phyloP scores from a whole-genome alignment of 139 green algal species.

The Nannochloris sp. region DNA sequence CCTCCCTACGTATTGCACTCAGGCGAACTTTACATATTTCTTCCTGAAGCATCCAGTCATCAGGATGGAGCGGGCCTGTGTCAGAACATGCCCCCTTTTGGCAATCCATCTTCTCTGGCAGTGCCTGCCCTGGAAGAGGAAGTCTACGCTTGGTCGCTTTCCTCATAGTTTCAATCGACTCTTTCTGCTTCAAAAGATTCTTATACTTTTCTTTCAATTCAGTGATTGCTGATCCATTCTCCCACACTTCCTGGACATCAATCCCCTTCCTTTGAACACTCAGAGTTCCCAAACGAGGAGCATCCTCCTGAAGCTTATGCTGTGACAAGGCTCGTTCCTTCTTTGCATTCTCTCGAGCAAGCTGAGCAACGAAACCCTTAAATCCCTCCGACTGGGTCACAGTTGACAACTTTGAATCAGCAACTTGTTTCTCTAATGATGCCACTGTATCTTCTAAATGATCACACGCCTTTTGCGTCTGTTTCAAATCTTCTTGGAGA shows the following conservation, averaged over 20 bases:
- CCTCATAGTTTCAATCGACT: constrained; percentile 54
- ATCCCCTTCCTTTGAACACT: constrained; percentile 23
- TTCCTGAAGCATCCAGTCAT: constrained; percentile 42
- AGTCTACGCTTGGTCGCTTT: constrained; percentile 52
- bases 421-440: constrained; percentile 6
- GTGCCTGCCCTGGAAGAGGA: constrained; percentile 35
- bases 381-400: not conserved
- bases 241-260: constrained; percentile 54
- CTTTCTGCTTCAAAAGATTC: constrained; percentile 34
- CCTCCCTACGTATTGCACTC: constrained; percentile 62
- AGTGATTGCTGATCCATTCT: constrained; percentile 63
- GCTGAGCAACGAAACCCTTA: constrained; percentile 10
- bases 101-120: constrained; percentile 2
- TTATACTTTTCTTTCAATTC: constrained; percentile 33
- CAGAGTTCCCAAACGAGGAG: constrained; percentile 31
- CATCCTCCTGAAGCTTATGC: constrained; percentile 26
- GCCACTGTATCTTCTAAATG: constrained; percentile 33
- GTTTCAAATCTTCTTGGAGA: constrained; percentile 16
- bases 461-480: constrained; percentile 30
- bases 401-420: not conserved
- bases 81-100: not conserved
- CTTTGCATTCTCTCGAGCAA: constrained; percentile 14
- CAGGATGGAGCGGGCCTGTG: constrained; percentile 13
- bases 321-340: constrained; percentile 21
- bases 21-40: constrained; percentile 74